A percentile compares a stretch with the other conserved stretches of the same genome.
Conservation (phyloP, 805 yeast species). For the Teunomyces atbi region DNA sequence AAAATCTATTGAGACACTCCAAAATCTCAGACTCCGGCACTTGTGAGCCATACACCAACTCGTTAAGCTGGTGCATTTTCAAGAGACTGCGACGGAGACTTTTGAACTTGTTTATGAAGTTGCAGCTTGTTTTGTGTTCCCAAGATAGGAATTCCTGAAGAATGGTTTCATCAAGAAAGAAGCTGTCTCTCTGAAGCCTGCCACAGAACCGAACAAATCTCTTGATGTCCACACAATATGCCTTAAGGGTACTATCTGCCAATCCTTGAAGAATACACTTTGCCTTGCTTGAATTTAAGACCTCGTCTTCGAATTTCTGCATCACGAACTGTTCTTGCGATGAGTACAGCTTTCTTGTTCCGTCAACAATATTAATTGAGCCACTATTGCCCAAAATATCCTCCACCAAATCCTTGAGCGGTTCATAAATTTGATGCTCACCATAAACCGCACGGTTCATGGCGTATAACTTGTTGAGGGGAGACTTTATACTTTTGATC, state of each 20-base stretch:
- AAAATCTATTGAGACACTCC: not conserved
- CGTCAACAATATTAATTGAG: not conserved
- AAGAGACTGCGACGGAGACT: constrained; percentile 5
- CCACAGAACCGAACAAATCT: constrained; percentile 5
- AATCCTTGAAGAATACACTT: not conserved
- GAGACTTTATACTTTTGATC: constrained; percentile 6
- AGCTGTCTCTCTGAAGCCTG: not conserved
- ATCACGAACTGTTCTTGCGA: not conserved
- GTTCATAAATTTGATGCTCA: not conserved
- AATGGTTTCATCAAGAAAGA: not conserved
- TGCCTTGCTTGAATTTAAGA: not conserved
- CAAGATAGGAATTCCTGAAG: not conserved
- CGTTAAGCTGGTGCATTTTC: constrained; percentile 4
- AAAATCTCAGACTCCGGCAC: not conserved
- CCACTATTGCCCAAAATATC: constrained; percentile 1
- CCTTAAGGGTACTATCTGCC: constrained; percentile 4
- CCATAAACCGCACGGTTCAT: constrained; percentile 6
- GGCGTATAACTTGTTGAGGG: constrained; percentile 4
- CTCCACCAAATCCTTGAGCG: constrained; percentile 2
- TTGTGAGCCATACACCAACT: constrained; percentile 1
- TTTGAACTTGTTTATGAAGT: constrained; percentile 1
- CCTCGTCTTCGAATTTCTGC: not conserved
- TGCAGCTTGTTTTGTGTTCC: not conserved
- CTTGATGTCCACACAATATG: constrained; percentile 5
- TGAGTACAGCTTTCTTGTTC: not conserved